Evolutionary conservation across 768 basidiomycete genomes (phyloP).

Genomic region (Lactarius indigo): DNA sequence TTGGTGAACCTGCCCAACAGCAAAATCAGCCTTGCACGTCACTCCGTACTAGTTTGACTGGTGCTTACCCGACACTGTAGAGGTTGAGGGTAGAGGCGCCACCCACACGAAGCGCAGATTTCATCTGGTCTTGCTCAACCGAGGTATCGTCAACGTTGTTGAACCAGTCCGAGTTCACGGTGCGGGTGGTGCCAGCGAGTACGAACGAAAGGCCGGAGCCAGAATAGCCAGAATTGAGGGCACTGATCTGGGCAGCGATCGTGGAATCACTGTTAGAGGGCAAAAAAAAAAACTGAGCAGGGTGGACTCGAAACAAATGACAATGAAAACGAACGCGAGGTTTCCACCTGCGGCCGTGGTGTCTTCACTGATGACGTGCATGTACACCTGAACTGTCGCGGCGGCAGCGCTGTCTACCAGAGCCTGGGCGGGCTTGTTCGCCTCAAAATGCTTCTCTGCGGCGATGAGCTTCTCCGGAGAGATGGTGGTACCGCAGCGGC

Average conservation of each 20-base stretch:
- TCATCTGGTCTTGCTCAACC: constrained; percentile 45
- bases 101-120: constrained; percentile 43
- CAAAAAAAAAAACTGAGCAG: background rate
- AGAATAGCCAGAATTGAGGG: constrained; percentile 42
- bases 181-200: constrained; percentile 44
- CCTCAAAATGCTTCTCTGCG: constrained; percentile 42
- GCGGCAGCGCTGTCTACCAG: constrained; percentile 17
- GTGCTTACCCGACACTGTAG: constrained; percentile 46
- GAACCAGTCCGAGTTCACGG: constrained; percentile 48
- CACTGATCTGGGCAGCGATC: constrained; percentile 41
- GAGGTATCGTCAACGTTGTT: constrained; percentile 34
- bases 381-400: constrained; percentile 38
- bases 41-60: constrained; percentile 15
- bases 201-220: constrained; percentile 38
- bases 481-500: constrained; percentile 25
- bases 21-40: background rate
- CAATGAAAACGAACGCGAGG: constrained; percentile 36
- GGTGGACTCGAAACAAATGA: background rate
- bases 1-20: constrained; percentile 34
- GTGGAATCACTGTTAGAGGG: constrained; percentile 32
- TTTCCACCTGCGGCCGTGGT: constrained; percentile 39
- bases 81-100: constrained; percentile 43
- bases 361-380: constrained; percentile 44
- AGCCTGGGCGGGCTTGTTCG: constrained; percentile 33
- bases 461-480: constrained; percentile 35